Evolutionary conservation across 768 basidiomycete genomes (phyloP).

Genomic region (Lactarius psammicola): DNA sequence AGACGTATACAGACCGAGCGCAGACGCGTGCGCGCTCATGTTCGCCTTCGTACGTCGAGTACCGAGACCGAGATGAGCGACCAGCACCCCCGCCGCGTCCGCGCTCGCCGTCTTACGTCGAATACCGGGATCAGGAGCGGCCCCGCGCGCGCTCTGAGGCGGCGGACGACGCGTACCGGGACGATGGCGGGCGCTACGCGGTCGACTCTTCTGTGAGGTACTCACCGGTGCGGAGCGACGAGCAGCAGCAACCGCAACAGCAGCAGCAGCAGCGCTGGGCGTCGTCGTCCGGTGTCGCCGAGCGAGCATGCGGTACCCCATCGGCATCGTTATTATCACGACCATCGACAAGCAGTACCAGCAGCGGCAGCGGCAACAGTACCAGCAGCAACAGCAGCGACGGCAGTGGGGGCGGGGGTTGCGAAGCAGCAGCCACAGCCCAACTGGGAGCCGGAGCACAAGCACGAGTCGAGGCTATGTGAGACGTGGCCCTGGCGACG

Average conservation of each 20-base stretch:
- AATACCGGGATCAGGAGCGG: not conserved
- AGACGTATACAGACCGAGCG: not conserved
- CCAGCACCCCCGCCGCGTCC: not conserved
- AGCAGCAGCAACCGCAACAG: not conserved
- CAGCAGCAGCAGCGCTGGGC: not conserved
- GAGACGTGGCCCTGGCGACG: not conserved
- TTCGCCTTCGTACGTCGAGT: not conserved
- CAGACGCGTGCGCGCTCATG: not conserved
- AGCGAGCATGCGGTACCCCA: not conserved
- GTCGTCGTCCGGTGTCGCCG: not conserved
- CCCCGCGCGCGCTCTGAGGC: not conserved
- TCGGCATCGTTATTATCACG: not conserved
- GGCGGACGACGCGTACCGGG: not conserved
- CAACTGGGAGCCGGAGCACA: not conserved
- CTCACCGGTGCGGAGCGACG: constrained; percentile 10
- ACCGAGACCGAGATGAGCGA: not conserved
- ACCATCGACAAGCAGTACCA: not conserved
- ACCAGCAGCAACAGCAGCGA: not conserved
- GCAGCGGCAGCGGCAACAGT: not conserved
- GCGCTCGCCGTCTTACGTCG: not conserved
- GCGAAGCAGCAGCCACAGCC: not conserved
- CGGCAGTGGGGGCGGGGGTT: not conserved
- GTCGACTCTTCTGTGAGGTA: not conserved
- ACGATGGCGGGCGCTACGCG: not conserved
- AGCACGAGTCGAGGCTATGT: not conserved